These are phyloP conservation scores for Phragmites australis DNA, from an alignment of 176 grass and related monocot genomes.

Conservation along the genomic window DNA sequence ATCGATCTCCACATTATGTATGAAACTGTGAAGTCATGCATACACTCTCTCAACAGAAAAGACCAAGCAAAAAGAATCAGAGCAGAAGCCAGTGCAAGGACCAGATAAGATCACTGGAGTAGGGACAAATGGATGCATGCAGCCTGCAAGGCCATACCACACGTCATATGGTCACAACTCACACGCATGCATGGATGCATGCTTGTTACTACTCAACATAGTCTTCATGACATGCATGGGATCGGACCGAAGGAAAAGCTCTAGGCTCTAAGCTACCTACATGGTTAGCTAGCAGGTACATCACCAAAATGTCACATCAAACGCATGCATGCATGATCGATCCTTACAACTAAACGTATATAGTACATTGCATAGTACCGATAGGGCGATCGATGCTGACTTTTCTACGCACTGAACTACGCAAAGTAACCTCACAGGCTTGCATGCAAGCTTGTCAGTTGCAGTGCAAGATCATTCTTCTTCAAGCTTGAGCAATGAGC, in stretches of 20 bases:
- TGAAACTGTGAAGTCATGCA: not conserved
- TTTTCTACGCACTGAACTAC: not conserved
- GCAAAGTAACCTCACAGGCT: not conserved
- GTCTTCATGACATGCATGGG: not conserved
- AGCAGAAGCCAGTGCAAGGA: not conserved
- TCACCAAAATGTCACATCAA: conserved; percentile 11
- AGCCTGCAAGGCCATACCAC: not conserved
- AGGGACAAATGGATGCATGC: not conserved
- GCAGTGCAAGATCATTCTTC: too few relatives aligned
- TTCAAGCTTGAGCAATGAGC: not conserved
- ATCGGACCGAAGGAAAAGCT: not conserved
- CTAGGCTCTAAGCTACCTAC: not conserved
- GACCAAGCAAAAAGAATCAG: not conserved
- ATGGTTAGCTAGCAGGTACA: not conserved
- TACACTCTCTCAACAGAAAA: not conserved
- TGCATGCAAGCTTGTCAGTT: too few relatives aligned
- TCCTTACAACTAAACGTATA: not conserved
- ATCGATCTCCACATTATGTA: too few relatives aligned
- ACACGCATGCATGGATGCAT: not conserved
- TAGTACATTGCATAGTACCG: not conserved
- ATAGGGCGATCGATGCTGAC: not conserved
- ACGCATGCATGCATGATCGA: not conserved
- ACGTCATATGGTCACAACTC: not conserved
- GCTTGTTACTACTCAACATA: not conserved
- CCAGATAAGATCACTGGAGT: conserved; percentile 3